Base-by-base conservation (phyloP, 306 rosid species). In the Erythrophleum fordii region DNA sequence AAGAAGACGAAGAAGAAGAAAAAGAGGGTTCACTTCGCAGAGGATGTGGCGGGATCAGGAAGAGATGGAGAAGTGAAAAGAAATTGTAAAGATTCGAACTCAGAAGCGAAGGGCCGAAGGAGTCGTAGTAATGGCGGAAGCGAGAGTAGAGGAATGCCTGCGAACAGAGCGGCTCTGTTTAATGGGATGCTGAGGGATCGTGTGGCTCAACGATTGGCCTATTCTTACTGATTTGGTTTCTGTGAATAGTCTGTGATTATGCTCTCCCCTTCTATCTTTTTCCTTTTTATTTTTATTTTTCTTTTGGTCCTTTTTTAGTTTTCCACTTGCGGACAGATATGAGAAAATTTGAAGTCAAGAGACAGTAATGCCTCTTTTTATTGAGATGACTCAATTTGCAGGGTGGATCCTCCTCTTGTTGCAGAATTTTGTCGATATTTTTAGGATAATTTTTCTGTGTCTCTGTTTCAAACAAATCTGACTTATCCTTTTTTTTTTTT, bases 131-230 rank as follows among this genome's bases (percentile, higher is more conserved):
- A 22, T 25, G 81, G 74, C 0, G 80, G 81, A 8, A 72, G 76
- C 5, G 75, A 85, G 44, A 77, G 14, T 28, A 14, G 82, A 81
- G 90, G 83, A 87, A 90, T 93, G 87, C 98, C 98, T 41, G 93
- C 89, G 0, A 95, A 95, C 69, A 90, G 99, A 31, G 90, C 37
- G 11, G 97, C 98, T 67, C 85, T 95, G 52, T 95, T 93, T 74
- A 88, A 93, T 17, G 98, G 99, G 84, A 95, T 95, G 81, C 85
- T 93, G 3, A 86, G 92, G 71, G 94, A 91, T 74, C 97, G 99
- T 42, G 87, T 84, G 11, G 87, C 85, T 83, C 91, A 90, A 18
- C 92, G 96, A 52, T 83, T 85, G 83, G 87, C 90, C 60, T 90
- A 91, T 72, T 90, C 94, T 26, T 87, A 69, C 82, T 92, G 91